Percentiles rank a stretch among this genome's conserved stretches.
Conservation (phyloP, 2,329 filamentous ascomycete genomes). For the Aspergillus hortae region DNA sequence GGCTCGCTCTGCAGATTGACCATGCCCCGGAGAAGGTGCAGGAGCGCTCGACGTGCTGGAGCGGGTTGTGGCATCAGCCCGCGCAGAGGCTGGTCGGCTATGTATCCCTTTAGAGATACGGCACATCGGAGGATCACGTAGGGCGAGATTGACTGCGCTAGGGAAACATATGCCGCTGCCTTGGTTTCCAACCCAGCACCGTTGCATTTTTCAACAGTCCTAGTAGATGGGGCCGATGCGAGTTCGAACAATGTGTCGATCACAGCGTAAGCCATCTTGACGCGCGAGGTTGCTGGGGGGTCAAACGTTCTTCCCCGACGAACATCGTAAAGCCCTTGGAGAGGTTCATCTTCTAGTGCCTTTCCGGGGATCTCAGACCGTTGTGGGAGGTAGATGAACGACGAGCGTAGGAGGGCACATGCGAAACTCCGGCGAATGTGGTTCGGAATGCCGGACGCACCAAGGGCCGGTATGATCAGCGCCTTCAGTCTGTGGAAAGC, state of each 20-base stretch:
- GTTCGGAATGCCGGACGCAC: constrained; percentile 63
- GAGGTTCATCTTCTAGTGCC: constrained; percentile 46
- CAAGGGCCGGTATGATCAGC: constrained; percentile 71
- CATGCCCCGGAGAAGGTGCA: constrained; percentile 66
- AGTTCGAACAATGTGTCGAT: constrained; percentile 74
- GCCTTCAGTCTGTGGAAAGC: constrained; percentile 64
- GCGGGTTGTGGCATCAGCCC: constrained; percentile 86
- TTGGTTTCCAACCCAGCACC: not conserved
- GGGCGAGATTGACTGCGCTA: constrained; percentile 73
- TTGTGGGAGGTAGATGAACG: constrained; percentile 72
- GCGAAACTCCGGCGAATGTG: constrained; percentile 66
- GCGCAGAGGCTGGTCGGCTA: constrained; percentile 85
- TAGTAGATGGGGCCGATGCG: constrained; percentile 50
- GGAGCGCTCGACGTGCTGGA: constrained; percentile 72
- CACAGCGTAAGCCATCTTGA: constrained; percentile 73
- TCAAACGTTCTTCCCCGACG: constrained; percentile 71
- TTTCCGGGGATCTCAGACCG: constrained; percentile 54
- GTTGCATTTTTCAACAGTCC: constrained; percentile 14
- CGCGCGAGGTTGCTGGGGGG: constrained; percentile 60
- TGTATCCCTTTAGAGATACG: constrained; percentile 75
- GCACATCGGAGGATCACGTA: constrained; percentile 80
- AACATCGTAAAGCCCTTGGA: constrained; percentile 61
- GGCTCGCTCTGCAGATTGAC: constrained; percentile 66
- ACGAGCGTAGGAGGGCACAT: constrained; percentile 73
- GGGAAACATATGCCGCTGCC: constrained; percentile 48